phyloP scores from a whole-genome alignment of 352 stramenopile species.

The Pythium sp. region DNA sequence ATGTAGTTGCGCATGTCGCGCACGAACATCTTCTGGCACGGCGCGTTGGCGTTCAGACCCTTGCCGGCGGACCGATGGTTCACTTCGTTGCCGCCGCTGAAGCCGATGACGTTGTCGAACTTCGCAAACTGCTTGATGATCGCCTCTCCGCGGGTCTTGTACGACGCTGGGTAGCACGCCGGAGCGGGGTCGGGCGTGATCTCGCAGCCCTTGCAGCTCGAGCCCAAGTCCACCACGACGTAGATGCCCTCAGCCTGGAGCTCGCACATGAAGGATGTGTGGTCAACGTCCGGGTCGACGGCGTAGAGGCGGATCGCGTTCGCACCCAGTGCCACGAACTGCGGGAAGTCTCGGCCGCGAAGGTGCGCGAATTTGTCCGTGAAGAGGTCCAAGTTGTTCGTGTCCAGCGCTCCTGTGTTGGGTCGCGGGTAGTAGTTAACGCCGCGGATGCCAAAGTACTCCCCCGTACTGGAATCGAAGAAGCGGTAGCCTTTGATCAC shows the following conservation, averaged over 20 bases:
- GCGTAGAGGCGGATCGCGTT: slow-evolving; percentile 84
- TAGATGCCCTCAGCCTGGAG: slow-evolving; percentile 75
- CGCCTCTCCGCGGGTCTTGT: slow-evolving; percentile 71
- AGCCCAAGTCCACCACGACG: slow-evolving; percentile 61
- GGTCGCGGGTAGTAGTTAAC: slow-evolving; percentile 88
- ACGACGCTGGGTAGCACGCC: slow-evolving; percentile 54
- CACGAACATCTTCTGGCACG: slow-evolving; percentile 90
- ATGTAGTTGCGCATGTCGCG: slow-evolving; percentile 84
- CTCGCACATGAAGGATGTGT: slow-evolving; percentile 86
- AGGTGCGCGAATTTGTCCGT: slow-evolving; percentile 65
- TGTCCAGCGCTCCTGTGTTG: slow-evolving; percentile 58
- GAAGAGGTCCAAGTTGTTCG: slow-evolving; percentile 85
- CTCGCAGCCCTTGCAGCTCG: slow-evolving; percentile 60
- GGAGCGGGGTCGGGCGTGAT: slow-evolving; percentile 54
- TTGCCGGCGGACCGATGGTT: slow-evolving; percentile 61
- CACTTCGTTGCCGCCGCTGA: slow-evolving; percentile 79
- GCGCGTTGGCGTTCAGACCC: slow-evolving; percentile 51
- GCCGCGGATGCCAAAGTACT: slow-evolving; percentile 73
- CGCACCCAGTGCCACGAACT: slow-evolving; percentile 60
- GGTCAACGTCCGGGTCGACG: slow-evolving; percentile 64
- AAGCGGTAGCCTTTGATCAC: slow-evolving; percentile 77
- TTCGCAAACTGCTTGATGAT: slow-evolving; percentile 83
- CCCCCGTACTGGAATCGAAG: slow-evolving; percentile 65
- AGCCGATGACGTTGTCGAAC: slow-evolving; percentile 83
- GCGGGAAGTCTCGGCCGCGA: slow-evolving; percentile 64